phyloP scores from a whole-genome alignment of 371 early-diverging fungal species.

The Actinomucor elegans region DNA sequence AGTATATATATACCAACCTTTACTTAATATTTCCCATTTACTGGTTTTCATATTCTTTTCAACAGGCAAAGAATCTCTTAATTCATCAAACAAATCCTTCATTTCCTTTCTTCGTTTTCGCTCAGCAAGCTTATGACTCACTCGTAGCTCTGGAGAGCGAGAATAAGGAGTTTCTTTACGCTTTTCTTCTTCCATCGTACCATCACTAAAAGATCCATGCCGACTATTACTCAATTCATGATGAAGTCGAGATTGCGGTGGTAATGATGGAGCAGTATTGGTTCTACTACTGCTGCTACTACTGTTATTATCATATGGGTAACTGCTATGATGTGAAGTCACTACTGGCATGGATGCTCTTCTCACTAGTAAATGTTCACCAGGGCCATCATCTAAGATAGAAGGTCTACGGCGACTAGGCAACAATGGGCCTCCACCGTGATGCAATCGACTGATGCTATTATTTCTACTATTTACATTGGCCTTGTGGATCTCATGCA shows the following conservation, averaged over 20 bases:
- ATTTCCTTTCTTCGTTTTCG: slow-evolving; percentile 83
- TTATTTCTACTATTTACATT: slow-evolving; percentile 12
- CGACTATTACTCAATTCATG: background rate
- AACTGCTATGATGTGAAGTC: slow-evolving; percentile 12
- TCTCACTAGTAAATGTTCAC: slow-evolving; percentile 21
- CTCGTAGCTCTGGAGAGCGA: slow-evolving; percentile 65
- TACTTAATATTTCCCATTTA: slow-evolving; percentile 87
- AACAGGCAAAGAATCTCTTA: slow-evolving; percentile 72
- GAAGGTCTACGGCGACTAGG: slow-evolving; percentile 35
- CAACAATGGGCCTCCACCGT: slow-evolving; percentile 22
- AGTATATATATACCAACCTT: slow-evolving; percentile 48
- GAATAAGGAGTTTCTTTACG: slow-evolving; percentile 63
- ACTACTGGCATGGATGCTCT: slow-evolving; percentile 57
- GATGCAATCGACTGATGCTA: slow-evolving; percentile 20
- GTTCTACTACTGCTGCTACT: no score
- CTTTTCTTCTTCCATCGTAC: background rate
- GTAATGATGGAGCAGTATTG: background rate
- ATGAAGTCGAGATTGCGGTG: background rate
- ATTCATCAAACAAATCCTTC: slow-evolving; percentile 86
- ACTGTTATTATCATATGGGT: background rate
- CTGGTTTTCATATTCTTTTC: slow-evolving; percentile 76
- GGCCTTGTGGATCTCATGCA: slow-evolving; percentile 15
- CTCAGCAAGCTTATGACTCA: slow-evolving; percentile 85
- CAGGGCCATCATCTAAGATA: slow-evolving; percentile 27
- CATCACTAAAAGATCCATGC: background rate